These are phyloP conservation scores for Guyanaporus albipodus DNA, from an alignment of 768 basidiomycete genomes.

Conservation along the genomic window DNA sequence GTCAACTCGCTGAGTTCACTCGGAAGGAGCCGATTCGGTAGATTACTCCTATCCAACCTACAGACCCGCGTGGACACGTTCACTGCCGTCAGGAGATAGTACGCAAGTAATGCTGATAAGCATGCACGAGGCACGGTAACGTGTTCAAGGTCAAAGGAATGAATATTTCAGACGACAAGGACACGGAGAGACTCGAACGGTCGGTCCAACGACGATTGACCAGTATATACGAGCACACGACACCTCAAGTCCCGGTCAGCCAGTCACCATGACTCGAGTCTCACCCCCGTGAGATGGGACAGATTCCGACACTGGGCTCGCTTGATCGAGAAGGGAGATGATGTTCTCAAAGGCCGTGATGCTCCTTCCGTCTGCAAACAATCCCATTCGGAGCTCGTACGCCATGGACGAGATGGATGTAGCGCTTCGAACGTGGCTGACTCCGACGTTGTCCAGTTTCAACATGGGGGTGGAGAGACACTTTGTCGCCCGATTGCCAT, in stretches of 20 bases:
- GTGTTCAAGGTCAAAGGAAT: too few species aligned
- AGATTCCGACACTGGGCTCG: constrained; percentile 11
- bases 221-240: background rate
- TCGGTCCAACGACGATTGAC: background rate
- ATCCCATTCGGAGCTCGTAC: constrained; percentile 22
- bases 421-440: constrained; percentile 12
- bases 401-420: constrained; percentile 27
- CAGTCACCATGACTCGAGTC: constrained; percentile 3
- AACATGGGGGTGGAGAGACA: constrained; percentile 16
- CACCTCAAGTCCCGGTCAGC: constrained; percentile 4
- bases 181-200: background rate
- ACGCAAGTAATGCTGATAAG: too few species aligned
- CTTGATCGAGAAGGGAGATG: constrained; percentile 28
- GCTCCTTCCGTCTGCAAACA: constrained; percentile 25
- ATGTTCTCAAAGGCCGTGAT: constrained; percentile 24
- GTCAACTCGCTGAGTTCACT: constrained; percentile 1
- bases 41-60: background rate
- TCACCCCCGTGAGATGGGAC: background rate
- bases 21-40: constrained; percentile 3
- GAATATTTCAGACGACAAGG: background rate
- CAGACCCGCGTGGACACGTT: too few species aligned
- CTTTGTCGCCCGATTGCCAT: constrained; percentile 6
- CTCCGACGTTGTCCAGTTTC: constrained; percentile 12
- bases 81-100: too few species aligned
- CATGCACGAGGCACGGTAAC: too few species aligned